phyloP scores from a whole-genome alignment of 768 basidiomycete species.

The Kwoniella newhampshirensis region DNA sequence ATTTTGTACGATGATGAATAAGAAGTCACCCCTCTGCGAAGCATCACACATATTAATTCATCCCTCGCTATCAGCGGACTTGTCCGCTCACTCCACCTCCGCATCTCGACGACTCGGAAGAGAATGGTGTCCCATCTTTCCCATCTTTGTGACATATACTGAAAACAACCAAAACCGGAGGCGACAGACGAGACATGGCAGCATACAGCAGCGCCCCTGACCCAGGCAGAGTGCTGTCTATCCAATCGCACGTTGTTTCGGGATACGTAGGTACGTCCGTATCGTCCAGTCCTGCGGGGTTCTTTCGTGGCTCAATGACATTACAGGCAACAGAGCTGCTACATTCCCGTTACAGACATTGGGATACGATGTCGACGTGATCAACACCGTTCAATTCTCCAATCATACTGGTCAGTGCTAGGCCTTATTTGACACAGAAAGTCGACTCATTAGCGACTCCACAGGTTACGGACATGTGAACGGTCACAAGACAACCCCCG shows the following conservation, averaged over 20 bases:
- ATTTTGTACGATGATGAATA: conserved; percentile 17
- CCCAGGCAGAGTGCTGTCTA: conserved; percentile 69
- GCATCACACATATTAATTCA: no score
- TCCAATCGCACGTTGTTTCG: conserved; percentile 90
- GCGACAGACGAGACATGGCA: background rate
- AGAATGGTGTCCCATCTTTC: no score
- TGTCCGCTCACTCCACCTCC: background rate
- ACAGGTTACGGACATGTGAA: conserved; percentile 79
- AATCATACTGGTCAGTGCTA: conserved; percentile 76
- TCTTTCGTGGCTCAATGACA: background rate
- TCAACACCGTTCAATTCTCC: conserved; percentile 91
- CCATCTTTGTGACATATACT: no score
- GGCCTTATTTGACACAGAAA: background rate
- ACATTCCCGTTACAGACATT: conserved; percentile 63
- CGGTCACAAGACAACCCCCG: conserved; percentile 73
- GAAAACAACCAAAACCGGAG: no score
- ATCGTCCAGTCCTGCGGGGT: background rate
- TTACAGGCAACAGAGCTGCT: conserved; percentile 61
- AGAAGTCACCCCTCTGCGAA: conserved; percentile 18
- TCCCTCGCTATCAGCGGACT: no score
- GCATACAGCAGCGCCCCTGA: conserved; percentile 6
- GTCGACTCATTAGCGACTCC: background rate
- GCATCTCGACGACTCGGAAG: conserved; percentile 1
- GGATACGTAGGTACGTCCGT: conserved; percentile 74
- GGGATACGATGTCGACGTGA: conserved; percentile 92